Percentiles rank a stretch among this genome's conserved stretches.
Evolutionary conservation across 2,329 filamentous ascomycete species (phyloP).

Genomic region (Aspergillus sp.): DNA sequence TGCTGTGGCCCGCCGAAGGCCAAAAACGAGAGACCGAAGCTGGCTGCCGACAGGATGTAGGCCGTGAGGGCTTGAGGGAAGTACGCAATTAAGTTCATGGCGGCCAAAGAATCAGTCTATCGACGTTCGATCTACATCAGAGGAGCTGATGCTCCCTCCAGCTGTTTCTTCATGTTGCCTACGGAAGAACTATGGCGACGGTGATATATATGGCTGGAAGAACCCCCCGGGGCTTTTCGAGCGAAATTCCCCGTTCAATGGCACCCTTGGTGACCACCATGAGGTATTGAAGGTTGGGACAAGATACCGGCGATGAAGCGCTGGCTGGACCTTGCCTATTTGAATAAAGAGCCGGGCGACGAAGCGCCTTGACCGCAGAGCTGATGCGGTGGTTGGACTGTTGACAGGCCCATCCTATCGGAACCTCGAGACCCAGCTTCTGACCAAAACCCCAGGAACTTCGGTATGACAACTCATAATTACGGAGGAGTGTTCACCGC

Average conservation of each 20-base stretch:
- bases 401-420: too few relatives aligned
- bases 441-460: too few relatives aligned
- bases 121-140: background rate
- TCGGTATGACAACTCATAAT: too few relatives aligned
- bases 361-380: background rate
- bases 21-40: conserved; percentile 7
- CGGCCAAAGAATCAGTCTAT: background rate
- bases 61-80: conserved; percentile 14
- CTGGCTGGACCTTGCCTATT: background rate
- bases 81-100: conserved; percentile 14
- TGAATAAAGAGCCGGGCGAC: background rate
- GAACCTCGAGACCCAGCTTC: too few relatives aligned
- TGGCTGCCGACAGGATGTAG: conserved; percentile 9
- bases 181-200: background rate
- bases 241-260: too few relatives aligned
- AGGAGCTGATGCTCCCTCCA: background rate
- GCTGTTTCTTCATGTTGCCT: background rate
- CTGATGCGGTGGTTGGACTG: background rate
- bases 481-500: too few relatives aligned
- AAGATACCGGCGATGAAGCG: too few relatives aligned
- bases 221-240: background rate
- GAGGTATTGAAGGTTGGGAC: too few relatives aligned
- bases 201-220: background rate
- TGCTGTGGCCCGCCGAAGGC: background rate
- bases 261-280: too few relatives aligned